Conservation (phyloP, 192 early-diverging fungal species). For the Backusella circina region DNA sequence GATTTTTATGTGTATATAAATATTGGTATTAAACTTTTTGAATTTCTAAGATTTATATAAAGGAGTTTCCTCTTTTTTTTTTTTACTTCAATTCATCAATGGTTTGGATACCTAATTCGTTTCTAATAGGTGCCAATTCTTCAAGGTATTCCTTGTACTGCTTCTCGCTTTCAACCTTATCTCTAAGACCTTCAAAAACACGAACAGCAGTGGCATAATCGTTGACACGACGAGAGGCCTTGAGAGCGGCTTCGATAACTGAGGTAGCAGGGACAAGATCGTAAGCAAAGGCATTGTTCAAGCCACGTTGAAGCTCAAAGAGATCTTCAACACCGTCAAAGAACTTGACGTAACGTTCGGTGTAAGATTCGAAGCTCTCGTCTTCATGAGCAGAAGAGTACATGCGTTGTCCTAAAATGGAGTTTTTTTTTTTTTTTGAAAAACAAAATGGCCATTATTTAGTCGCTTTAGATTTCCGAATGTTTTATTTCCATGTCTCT, state of each 20-base stretch:
- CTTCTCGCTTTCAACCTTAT: constrained; percentile 79
- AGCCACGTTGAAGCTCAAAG: constrained; percentile 95
- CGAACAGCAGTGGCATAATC: constrained; percentile 91
- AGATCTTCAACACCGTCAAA: constrained; percentile 88
- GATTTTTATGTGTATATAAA: not conserved
- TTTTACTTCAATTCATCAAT: constrained; percentile 78
- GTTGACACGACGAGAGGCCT: constrained; percentile 90
- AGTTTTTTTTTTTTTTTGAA: not conserved
- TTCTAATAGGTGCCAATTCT: constrained; percentile 81
- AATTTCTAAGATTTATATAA: not conserved
- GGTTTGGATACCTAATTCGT: constrained; percentile 85
- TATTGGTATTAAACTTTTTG: constrained; percentile 5
- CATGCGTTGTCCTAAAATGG: constrained; percentile 37
- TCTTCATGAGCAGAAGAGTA: constrained; percentile 68
- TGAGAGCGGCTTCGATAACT: constrained; percentile 85
- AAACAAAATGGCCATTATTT: too few relatives aligned
- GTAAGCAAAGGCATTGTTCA: constrained; percentile 97
- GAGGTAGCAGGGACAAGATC: constrained; percentile 89
- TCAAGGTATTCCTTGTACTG: constrained; percentile 90
- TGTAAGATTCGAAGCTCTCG: constrained; percentile 76
- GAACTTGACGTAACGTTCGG: constrained; percentile 75
- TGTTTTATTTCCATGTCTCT: constrained; percentile 24
- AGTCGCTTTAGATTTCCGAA: not conserved
- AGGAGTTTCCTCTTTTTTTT: not conserved
- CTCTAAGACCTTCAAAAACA: constrained; percentile 91